Evolutionary conservation across 306 rosid genomes (phyloP), one percentile per base, ranked within the genome.

Genomic region (Pyrus communis): DNA sequence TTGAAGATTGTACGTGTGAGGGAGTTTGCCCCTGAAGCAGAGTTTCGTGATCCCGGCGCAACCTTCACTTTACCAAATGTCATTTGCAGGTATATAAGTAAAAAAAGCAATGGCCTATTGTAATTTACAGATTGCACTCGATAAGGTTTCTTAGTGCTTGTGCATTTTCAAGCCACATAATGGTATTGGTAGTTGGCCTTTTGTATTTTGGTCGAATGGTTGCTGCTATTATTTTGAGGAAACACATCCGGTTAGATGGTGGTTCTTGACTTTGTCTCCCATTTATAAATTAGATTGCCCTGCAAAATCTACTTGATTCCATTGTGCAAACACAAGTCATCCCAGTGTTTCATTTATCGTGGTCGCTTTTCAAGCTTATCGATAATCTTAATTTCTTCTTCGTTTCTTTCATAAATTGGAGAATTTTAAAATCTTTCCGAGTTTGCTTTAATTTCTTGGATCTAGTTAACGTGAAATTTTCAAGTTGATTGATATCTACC

Each of bases 11-110:
- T 91, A 77, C 89, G 46, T 40, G 91, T 91, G 22, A 91, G 83
- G 79, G 98, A 91, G 89, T 94, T 92, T 78, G 98, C 98, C 75
- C 96, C 98, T 40, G 98, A 90, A 87, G 96, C 97, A 33, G 87
- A 85, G 80, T 90, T 91, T 84, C 79, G 75, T 3, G 85, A 86
- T 85, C 86, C 75, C 51, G 80, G 84, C 69, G 86, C 87, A 27
- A 89, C 94, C 74, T 87, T 94, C 84, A 77, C 84, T 87, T 81
- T 94, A 81, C 85, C 94, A 84, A 90, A 90, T 76, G 95, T 91
- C 84, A 87, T 93, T 71, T 91, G 96, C 98, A 93, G 96, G 98
- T 93, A 87, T 21, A 46, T 45, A 38, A 42, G 40, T 79, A 3
- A 54, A 42, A 42, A 65, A 25, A 51, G 3, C 55, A 55, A 68